A percentile compares a stretch with the other conserved stretches of the same genome.
Evolutionary conservation across 176 grass and related monocot species (phyloP).

Genomic region (Cenchrus americanus): DNA sequence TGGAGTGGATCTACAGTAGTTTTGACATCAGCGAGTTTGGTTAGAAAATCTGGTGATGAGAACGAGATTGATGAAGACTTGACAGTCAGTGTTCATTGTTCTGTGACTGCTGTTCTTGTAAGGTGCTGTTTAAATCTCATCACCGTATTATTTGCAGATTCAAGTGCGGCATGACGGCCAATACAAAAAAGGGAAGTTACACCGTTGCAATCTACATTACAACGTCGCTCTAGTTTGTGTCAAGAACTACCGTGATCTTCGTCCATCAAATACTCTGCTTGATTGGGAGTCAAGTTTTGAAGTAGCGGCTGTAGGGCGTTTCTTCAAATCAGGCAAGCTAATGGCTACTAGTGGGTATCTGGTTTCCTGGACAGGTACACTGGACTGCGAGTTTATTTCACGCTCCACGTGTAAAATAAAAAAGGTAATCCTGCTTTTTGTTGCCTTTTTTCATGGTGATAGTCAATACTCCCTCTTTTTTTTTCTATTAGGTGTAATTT

Average conservation of each 20-base stretch:
- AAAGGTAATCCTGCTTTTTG: not conserved
- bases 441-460: not conserved
- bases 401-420: not conserved
- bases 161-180: no score
- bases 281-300: not conserved
- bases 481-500: not conserved
- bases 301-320: slow-evolving; percentile 3
- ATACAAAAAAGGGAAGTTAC: no score
- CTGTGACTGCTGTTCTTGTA: no score
- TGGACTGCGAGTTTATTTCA: not conserved
- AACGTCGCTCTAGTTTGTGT: slow-evolving; percentile 24
- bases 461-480: not conserved
- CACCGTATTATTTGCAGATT: no score
- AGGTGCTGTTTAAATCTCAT: no score
- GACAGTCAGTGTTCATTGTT: no score
- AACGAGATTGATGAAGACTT: no score
- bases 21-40: no score
- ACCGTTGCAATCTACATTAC: not conserved
- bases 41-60: no score
- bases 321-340: not conserved
- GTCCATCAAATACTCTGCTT: not conserved
- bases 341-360: not conserved
- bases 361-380: not conserved
- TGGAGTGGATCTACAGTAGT: no score
- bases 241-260: not conserved